These are phyloP conservation scores for Colletotrichum lentis DNA, from an alignment of 2,329 filamentous ascomycete genomes.

Conservation along the genomic window DNA sequence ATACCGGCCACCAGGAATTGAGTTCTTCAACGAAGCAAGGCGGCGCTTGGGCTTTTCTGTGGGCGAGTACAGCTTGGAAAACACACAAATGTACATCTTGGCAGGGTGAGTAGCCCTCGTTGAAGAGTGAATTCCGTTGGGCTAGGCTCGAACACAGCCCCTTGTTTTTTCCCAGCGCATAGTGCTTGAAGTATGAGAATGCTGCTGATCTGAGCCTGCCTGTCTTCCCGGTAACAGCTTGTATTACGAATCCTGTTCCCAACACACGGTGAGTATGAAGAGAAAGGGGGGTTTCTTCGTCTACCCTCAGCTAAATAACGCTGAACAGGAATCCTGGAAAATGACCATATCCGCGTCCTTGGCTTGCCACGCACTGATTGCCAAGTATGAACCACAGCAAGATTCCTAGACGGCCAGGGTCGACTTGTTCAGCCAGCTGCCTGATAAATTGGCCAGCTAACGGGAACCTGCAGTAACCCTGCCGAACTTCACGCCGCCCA, in stretches of 20 bases:
- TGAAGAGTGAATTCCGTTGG: not conserved
- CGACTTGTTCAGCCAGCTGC: not conserved
- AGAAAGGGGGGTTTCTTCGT: not conserved
- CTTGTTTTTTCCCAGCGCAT: not conserved
- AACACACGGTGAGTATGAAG: conserved; percentile 30
- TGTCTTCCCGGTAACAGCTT: conserved; percentile 47
- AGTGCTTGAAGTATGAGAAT: not conserved
- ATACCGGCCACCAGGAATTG: conserved; percentile 62
- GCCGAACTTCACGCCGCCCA: conserved; percentile 57
- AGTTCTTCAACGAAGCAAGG: conserved; percentile 69
- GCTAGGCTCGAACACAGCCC: not conserved
- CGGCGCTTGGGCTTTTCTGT: conserved; percentile 66
- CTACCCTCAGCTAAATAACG: conserved; percentile 11
- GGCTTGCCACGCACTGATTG: conserved; percentile 64
- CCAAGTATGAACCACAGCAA: conserved; percentile 52
- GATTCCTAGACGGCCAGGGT: not conserved
- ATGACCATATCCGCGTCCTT: conserved; percentile 63
- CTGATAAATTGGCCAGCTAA: not conserved
- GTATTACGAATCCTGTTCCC: conserved; percentile 61
- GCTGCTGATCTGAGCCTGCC: conserved; percentile 3
- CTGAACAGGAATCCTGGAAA: conserved; percentile 65
- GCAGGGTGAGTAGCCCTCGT: conserved; percentile 55
- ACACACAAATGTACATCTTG: conserved; percentile 65
- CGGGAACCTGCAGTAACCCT: conserved; percentile 45
- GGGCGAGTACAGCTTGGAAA: conserved; percentile 64